A percentile compares a stretch with the other conserved stretches of the same genome.
Evolutionary conservation across 371 early-diverging fungal genomes (phyloP).

Genomic region (Mortierella sp.): DNA sequence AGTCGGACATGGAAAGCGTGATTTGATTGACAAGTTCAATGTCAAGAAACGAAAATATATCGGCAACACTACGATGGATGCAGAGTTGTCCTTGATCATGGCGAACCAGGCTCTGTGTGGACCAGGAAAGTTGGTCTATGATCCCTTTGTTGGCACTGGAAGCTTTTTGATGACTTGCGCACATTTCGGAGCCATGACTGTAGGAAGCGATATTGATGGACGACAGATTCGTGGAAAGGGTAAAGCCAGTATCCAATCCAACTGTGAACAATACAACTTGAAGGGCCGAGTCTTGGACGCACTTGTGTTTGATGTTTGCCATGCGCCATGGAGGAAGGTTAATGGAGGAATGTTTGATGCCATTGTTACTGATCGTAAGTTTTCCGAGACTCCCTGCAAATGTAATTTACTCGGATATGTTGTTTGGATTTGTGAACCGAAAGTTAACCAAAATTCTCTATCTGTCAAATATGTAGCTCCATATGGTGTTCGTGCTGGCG

Average conservation of each 20-base stretch:
- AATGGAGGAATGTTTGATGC: slow-evolving; percentile 82
- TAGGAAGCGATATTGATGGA: slow-evolving; percentile 98
- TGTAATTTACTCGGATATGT: neutral
- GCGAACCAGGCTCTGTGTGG: slow-evolving; percentile 91
- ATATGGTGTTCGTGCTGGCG: slow-evolving; percentile 98
- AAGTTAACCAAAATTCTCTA: too few species aligned
- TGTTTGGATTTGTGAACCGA: neutral
- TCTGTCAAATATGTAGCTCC: slow-evolving; percentile 75
- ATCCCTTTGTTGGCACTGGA: slow-evolving; percentile 99
- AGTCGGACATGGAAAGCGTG: slow-evolving; percentile 79
- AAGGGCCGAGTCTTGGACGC: slow-evolving; percentile 82
- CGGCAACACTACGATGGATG: slow-evolving; percentile 98
- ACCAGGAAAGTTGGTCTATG: slow-evolving; percentile 88
- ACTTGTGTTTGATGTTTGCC: slow-evolving; percentile 90
- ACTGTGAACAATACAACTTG: slow-evolving; percentile 87
- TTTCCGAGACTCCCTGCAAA: neutral
- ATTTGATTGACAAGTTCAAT: slow-evolving; percentile 82
- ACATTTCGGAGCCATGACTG: slow-evolving; percentile 92
- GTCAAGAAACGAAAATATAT: slow-evolving; percentile 94
- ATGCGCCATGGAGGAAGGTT: slow-evolving; percentile 84
- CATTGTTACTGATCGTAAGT: slow-evolving; percentile 79
- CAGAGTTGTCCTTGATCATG: slow-evolving; percentile 96
- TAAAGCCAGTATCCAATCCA: slow-evolving; percentile 73
- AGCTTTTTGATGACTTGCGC: slow-evolving; percentile 92
- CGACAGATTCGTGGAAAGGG: slow-evolving; percentile 96